Evolutionary conservation across 441 rosid genomes (phyloP).

Genomic region (Pelargonium citronellum): DNA sequence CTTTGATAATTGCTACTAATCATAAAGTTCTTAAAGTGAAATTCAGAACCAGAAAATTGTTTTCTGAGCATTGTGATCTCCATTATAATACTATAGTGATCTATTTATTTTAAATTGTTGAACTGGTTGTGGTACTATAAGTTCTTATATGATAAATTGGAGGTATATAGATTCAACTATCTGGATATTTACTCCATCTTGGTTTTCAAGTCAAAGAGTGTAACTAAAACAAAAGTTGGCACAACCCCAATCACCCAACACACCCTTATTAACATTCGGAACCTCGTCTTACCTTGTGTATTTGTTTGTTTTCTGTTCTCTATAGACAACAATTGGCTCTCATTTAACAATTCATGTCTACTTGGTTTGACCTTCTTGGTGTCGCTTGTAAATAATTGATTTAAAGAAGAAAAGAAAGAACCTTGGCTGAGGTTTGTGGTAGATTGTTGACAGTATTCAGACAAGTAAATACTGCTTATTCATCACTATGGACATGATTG

Average conservation of each 20-base stretch:
- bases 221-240: too few species aligned
- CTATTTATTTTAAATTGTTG: neutral
- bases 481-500: neutral
- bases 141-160: too few species aligned
- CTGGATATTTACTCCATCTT: too few species aligned
- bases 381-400: neutral
- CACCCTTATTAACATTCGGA: too few species aligned
- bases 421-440: neutral
- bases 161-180: too few species aligned
- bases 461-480: neutral
- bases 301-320: neutral
- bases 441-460: neutral
- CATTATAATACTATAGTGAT: neutral
- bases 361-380: neutral
- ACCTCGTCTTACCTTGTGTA: neutral
- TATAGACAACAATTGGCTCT: neutral
- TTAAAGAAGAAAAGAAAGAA: neutral
- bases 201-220: too few species aligned
- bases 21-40: conserved; percentile 12
- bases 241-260: too few species aligned
- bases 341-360: neutral
- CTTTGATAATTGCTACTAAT: neutral
- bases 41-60: neutral
- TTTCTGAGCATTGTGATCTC: neutral
- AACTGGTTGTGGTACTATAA: neutral